These are phyloP conservation scores for Fomitopsis serialis DNA, from an alignment of 768 basidiomycete genomes.

Conservation along the genomic window DNA sequence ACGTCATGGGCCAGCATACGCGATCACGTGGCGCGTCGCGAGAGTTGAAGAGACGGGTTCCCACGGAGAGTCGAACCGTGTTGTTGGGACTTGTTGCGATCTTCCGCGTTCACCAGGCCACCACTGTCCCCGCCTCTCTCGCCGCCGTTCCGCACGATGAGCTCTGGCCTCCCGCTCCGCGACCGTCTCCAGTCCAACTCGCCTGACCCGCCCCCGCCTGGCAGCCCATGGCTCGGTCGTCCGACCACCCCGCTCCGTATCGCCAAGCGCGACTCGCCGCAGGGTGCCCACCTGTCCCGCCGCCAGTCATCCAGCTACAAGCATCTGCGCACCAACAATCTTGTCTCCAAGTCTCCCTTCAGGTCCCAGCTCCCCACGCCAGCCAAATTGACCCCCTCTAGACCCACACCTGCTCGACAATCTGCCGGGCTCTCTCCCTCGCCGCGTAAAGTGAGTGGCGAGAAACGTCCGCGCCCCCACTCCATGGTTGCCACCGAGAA, in stretches of 20 bases:
- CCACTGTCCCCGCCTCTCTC: neutral
- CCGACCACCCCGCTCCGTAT: slow-evolving; percentile 66
- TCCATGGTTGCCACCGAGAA: slow-evolving; percentile 73
- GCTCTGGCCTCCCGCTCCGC: slow-evolving; percentile 11
- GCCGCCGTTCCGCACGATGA: slow-evolving; percentile 10
- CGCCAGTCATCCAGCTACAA: slow-evolving; percentile 75
- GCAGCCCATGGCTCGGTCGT: slow-evolving; percentile 25
- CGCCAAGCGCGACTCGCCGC: slow-evolving; percentile 54
- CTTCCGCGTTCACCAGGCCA: slow-evolving; percentile 2
- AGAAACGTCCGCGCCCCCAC: slow-evolving; percentile 69
- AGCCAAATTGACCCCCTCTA: slow-evolving; percentile 15
- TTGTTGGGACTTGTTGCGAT: neutral
- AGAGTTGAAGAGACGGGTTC: slow-evolving; percentile 12
- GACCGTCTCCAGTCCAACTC: slow-evolving; percentile 16
- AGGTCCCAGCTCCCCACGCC: slow-evolving; percentile 59
- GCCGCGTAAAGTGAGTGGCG: slow-evolving; percentile 61
- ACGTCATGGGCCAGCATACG: neutral
- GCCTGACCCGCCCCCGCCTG: slow-evolving; percentile 6
- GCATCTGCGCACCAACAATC: slow-evolving; percentile 69
- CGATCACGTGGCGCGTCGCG: slow-evolving; percentile 13
- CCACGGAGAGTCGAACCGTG: slow-evolving; percentile 1
- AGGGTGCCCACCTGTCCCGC: slow-evolving; percentile 53
- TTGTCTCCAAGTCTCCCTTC: slow-evolving; percentile 86
- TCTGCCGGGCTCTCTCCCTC: slow-evolving; percentile 26
- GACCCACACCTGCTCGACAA: slow-evolving; percentile 7